Base-by-base conservation (phyloP, 495 filamentous ascomycete species). In the Thozetella sp. region DNA sequence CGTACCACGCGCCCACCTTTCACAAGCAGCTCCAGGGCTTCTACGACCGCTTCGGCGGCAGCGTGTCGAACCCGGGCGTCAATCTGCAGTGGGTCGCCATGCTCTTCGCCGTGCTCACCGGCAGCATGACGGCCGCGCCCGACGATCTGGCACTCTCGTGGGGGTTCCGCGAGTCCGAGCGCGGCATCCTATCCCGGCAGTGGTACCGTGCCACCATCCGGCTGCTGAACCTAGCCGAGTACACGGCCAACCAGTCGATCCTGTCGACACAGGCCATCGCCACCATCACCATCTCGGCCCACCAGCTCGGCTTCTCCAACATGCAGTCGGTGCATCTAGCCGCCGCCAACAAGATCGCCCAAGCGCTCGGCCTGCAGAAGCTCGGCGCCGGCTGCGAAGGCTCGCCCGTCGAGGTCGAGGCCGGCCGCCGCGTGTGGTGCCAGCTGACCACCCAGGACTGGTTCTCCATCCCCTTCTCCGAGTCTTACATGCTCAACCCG, bases 391-490 rank as follows among this genome's bases (percentile, higher is more conserved):
- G 72, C 15, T 62, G 67, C 9, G 58, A 71, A 10, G 52, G 59
- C 0, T 34, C 52, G 22, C 48, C 60, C 26, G 60, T 70, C 10
- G 63, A 69, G 22, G 70, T 70, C 40, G 80, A 83, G 62, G 68
- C 77, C 0, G 76, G 77, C 6, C 63, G 72, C 30, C 63, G 80
- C 3, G 62, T 80, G 0, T 83, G 80, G 80, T 76, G 66, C 45
- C 72, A 79, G 55, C 68, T 83, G 55, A 63, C 69, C 26, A 78
- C 74, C 19, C 80, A 81, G 54, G 80, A 83, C 57, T 77, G 77
- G 63, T 79, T 83, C 51, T 76, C 76, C 15, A 76, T 80, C 2
- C 76, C 78, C 3, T 81, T 80, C 53, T 74, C 75, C 17, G 77
- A 80, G 40, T 73, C 70, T 26, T 83, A 83, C 61, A 71, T 70